Percentiles rank a stretch among this genome's conserved stretches.
These are phyloP conservation scores for Tremellales sp. DNA, from an alignment of 1,284 basidiomycete genomes.

Conservation along the genomic window DNA sequence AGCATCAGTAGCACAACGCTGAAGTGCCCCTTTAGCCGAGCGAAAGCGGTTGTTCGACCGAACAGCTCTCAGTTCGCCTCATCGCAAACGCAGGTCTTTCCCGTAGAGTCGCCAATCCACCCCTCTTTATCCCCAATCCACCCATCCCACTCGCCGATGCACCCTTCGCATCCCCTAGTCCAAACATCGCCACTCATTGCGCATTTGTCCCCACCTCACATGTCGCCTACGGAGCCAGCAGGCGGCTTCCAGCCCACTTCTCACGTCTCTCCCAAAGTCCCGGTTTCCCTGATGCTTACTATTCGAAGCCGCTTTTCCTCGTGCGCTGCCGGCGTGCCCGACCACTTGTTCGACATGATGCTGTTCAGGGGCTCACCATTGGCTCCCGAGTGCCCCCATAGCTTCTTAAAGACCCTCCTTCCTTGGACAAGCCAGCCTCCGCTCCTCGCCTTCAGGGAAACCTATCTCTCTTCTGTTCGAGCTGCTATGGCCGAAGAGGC, in stretches of 20 bases:
- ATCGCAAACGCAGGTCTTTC: background rate
- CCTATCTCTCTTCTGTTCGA: no score
- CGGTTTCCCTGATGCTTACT: background rate
- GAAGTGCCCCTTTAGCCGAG: no score
- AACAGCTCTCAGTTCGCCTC: background rate
- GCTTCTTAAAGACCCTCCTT: no score
- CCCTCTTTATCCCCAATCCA: background rate
- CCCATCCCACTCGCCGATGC: background rate
- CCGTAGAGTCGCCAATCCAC: background rate
- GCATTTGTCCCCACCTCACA: background rate
- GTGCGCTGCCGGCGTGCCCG: background rate
- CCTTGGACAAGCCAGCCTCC: no score
- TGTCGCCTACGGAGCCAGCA: background rate
- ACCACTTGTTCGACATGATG: background rate
- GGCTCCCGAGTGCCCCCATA: no score
- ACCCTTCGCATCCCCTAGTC: background rate
- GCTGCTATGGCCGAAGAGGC: conserved; percentile 11
- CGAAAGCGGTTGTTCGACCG: background rate
- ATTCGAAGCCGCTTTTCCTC: background rate
- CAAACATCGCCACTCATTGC: background rate
- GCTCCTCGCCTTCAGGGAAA: no score
- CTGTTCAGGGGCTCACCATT: background rate
- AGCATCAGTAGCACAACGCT: no score
- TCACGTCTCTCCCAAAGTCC: background rate
- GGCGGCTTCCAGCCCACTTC: background rate